Percentiles rank a stretch among this genome's conserved stretches.
phyloP scores from a whole-genome alignment of 768 basidiomycete genomes.

The Tricholoma furcatifolium region DNA sequence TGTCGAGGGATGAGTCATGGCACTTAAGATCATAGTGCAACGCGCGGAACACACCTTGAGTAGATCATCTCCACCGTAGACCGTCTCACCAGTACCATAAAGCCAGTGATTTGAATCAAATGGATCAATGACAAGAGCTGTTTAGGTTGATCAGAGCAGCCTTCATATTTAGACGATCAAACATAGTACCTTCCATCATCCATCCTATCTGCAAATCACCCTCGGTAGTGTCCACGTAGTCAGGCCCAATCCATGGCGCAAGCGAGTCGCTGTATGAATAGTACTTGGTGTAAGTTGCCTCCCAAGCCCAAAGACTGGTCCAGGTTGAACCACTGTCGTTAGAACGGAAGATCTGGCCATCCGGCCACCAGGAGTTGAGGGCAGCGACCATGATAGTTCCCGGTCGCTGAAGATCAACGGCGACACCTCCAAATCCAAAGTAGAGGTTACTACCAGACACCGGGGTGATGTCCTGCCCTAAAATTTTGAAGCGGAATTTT shows the following conservation, averaged over 20 bases:
- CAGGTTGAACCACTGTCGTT: conserved; percentile 58
- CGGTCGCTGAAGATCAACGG: conserved; percentile 58
- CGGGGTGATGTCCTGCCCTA: conserved; percentile 64
- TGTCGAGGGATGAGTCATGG: conserved; percentile 18
- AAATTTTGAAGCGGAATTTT: background rate
- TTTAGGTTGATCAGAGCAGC: background rate
- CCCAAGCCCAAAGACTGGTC: conserved; percentile 60
- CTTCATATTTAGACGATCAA: background rate
- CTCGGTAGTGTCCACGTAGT: conserved; percentile 40
- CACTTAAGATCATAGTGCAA: background rate
- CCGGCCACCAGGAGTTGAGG: conserved; percentile 64
- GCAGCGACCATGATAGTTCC: conserved; percentile 71
- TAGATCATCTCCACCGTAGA: conserved; percentile 59
- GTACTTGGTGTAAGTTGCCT: conserved; percentile 44
- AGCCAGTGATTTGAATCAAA: conserved; percentile 71
- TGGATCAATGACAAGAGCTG: conserved; percentile 58
- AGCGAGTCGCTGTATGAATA: conserved; percentile 54
- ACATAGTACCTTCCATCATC: conserved; percentile 68
- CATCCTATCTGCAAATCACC: conserved; percentile 58
- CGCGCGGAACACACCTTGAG: conserved; percentile 28
- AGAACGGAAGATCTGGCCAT: conserved; percentile 64
- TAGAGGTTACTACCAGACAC: conserved; percentile 55
- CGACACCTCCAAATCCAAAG: conserved; percentile 63
- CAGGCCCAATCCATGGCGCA: conserved; percentile 60
- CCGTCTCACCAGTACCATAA: conserved; percentile 67